Evolutionary conservation across 768 basidiomycete species (phyloP).

Genomic region (Galerina marginata): DNA sequence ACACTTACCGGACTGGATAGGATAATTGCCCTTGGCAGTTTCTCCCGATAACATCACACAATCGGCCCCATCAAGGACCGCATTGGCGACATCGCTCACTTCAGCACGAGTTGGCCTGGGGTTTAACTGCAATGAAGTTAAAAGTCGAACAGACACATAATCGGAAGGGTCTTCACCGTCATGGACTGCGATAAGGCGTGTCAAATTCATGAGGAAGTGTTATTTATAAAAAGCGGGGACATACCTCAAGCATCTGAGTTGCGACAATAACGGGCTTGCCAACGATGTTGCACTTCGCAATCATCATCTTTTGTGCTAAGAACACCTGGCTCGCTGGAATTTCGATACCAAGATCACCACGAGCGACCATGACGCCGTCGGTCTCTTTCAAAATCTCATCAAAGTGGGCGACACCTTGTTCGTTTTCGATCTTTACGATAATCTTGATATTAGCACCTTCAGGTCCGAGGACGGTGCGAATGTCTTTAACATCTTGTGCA

Average conservation of each 20-base stretch:
- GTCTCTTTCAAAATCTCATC: slow-evolving; percentile 95
- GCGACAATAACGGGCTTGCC: slow-evolving; percentile 99
- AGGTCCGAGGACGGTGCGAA: slow-evolving; percentile 91
- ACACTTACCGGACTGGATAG: slow-evolving; percentile 85
- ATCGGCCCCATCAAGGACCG: slow-evolving; percentile 97
- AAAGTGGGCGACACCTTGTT: slow-evolving; percentile 98
- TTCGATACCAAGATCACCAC: slow-evolving; percentile 99
- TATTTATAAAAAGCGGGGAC: slow-evolving; percentile 18
- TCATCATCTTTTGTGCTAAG: slow-evolving; percentile 99
- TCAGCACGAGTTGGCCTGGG: slow-evolving; percentile 98
- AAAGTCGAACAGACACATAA: slow-evolving; percentile 2
- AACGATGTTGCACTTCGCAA: slow-evolving; percentile 96
- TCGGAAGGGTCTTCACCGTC: slow-evolving; percentile 63
- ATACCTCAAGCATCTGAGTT: slow-evolving; percentile 97
- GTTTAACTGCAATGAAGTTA: slow-evolving; percentile 73
- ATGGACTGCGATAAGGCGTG: slow-evolving; percentile 67
- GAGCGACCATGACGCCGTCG: slow-evolving; percentile 99
- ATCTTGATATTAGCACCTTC: slow-evolving; percentile 97
- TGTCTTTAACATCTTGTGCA: slow-evolving; percentile 92
- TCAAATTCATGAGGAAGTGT: slow-evolving; percentile 11
- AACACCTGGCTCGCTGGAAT: slow-evolving; percentile 99
- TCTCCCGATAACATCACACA: slow-evolving; percentile 99
- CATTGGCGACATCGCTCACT: slow-evolving; percentile 98
- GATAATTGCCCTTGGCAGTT: slow-evolving; percentile 97
- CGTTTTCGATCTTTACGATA: slow-evolving; percentile 99